Evolutionary conservation across 2,329 filamentous ascomycete species (phyloP).

Genomic region (Fusarium ambrosium): DNA sequence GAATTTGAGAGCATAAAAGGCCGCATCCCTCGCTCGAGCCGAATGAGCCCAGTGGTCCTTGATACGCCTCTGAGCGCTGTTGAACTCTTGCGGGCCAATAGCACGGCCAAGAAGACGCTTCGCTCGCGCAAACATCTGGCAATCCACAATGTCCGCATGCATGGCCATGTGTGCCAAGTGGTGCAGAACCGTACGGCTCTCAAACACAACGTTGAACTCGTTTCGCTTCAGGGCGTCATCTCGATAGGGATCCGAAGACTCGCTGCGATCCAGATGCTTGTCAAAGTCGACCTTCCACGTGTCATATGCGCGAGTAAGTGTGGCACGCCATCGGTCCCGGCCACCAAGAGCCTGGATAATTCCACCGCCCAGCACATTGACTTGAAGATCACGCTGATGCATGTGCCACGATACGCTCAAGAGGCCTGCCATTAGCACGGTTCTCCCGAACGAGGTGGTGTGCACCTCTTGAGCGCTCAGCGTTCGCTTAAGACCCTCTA

Average conservation of each 20-base stretch:
- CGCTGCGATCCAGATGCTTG: slow-evolving; percentile 77
- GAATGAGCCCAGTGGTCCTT: slow-evolving; percentile 90
- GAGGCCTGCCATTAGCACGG: slow-evolving; percentile 92
- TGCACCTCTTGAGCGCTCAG: slow-evolving; percentile 87
- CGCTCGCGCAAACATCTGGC: slow-evolving; percentile 93
- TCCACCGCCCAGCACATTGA: slow-evolving; percentile 81
- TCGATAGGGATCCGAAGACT: slow-evolving; percentile 66
- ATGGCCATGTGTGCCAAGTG: slow-evolving; percentile 98
- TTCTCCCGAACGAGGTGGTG: slow-evolving; percentile 94
- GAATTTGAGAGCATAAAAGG: slow-evolving; percentile 92
- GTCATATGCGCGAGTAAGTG: slow-evolving; percentile 89
- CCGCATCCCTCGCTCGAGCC: slow-evolving; percentile 88
- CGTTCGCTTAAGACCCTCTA: slow-evolving; percentile 91
- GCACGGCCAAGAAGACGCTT: slow-evolving; percentile 86
- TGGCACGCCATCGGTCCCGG: slow-evolving; percentile 90
- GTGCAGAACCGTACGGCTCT: slow-evolving; percentile 90
- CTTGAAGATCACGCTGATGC: slow-evolving; percentile 94
- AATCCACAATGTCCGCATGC: slow-evolving; percentile 97
- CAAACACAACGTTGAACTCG: slow-evolving; percentile 77
- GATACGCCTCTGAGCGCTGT: slow-evolving; percentile 84
- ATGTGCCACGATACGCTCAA: slow-evolving; percentile 97
- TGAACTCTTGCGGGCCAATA: slow-evolving; percentile 86
- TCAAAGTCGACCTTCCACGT: slow-evolving; percentile 96
- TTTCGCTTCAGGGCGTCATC: slow-evolving; percentile 72
- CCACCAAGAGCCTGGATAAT: slow-evolving; percentile 85